Conservation (phyloP, 495 filamentous ascomycete species). For the Paragyromitra xinjiangensis region DNA sequence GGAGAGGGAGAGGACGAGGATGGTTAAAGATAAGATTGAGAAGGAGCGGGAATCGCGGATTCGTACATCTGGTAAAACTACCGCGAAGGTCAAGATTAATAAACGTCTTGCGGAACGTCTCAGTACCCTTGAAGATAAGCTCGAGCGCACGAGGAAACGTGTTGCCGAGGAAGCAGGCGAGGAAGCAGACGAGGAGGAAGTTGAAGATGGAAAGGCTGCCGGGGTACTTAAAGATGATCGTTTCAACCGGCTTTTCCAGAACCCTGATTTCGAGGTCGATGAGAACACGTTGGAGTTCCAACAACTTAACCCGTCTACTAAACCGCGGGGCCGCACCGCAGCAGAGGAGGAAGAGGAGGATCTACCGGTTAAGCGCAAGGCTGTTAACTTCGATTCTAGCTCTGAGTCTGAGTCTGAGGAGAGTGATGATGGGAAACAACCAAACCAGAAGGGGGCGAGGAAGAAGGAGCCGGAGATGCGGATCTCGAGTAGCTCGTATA, state of each 20-base stretch:
- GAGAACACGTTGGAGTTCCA: conserved; percentile 88
- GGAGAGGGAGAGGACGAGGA: conserved; percentile 86
- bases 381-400: conserved; percentile 52
- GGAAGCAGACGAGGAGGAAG: conserved; percentile 46
- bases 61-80: conserved; percentile 72
- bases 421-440: conserved; percentile 46
- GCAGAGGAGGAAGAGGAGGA: conserved; percentile 68
- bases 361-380: conserved; percentile 11
- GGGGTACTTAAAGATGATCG: conserved; percentile 81
- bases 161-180: conserved; percentile 68
- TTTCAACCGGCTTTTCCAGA: conserved; percentile 88
- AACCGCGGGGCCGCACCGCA: conserved; percentile 68
- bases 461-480: conserved; percentile 65
- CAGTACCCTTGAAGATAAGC: conserved; percentile 79
- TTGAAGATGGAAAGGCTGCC: conserved; percentile 53
- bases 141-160: conserved; percentile 70
- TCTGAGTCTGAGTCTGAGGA: conserved; percentile 41
- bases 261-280: conserved; percentile 90
- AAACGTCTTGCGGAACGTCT: conserved; percentile 85
- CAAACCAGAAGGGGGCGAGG: conserved; percentile 15
- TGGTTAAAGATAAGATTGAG: conserved; percentile 89
- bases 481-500: conserved; percentile 72
- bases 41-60: conserved; percentile 93
- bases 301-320: conserved; percentile 83
- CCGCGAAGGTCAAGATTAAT: conserved; percentile 73